Base-by-base conservation (phyloP, 2,329 filamentous ascomycete species). In the Monascus ruber region DNA sequence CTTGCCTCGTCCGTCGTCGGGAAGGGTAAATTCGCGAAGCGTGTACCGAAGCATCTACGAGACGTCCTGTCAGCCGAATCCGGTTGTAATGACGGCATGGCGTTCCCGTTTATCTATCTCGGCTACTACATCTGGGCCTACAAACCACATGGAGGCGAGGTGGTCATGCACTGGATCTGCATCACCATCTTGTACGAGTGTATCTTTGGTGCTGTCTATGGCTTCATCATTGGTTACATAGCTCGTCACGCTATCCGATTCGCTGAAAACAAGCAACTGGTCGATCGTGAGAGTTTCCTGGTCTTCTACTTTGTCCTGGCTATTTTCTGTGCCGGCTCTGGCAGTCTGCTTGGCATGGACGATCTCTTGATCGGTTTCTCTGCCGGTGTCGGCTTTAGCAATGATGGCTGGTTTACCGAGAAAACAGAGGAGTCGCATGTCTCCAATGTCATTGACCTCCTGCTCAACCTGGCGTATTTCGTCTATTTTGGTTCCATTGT, bases 41-140 rank as follows among this genome's bases (percentile, higher is more conserved):
- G 91, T 46, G 87, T 98, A 4, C 91, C 91, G 24, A 96, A 95
- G 70, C 91, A 98, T 79, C 69, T 98, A 66, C 77, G 91, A 72
- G 91, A 98, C 65, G 60, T 98, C 37, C 71, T 98, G 8, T 98
- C 91, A 4, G 88, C 88, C 41, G 91, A 98, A 65, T 98, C 91
- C 5, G 91, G 91, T 26, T 98, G 91, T 68, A 98, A 98, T 72
- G 91, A 98, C 61, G 91, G 91, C 65, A 98, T 98, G 91, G 91
- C 91, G 1, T 98, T 98, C 57, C 91, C 91, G 0, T 98, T 98
- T 62, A 77, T 98, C 53, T 98, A 98, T 59, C 73, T 98, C 26
- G 81, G 85, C 1, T 70, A 95, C 26, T 96, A 95, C 62, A 75
- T 96, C 35, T 85, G 96, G 48, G 78, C 83, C 48, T 94, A 89